Conservation (phyloP, 1,139 yeast genomes). For the Hyphopichia fennica region DNA sequence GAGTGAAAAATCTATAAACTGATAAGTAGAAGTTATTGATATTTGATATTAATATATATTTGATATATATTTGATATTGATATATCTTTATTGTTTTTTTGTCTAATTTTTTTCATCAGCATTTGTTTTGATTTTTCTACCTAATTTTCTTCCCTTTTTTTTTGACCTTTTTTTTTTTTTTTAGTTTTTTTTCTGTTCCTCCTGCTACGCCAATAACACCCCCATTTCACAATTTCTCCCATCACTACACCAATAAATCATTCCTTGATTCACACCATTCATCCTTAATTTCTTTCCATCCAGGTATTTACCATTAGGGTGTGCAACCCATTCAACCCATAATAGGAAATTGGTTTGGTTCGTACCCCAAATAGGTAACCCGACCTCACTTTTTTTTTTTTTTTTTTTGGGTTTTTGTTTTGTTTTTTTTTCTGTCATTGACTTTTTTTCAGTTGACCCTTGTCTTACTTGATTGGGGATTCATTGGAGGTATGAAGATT, state of each 20-base stretch:
- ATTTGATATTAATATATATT: conserved; percentile 3
- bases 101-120: conserved; percentile 1
- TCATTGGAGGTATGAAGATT: too few relatives aligned
- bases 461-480: neutral
- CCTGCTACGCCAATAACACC: neutral
- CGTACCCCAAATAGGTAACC: conserved; percentile 28
- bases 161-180: neutral
- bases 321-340: conserved; percentile 21
- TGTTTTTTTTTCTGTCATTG: neutral
- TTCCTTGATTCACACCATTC: too few relatives aligned
- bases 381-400: conserved; percentile 8
- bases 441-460: neutral
- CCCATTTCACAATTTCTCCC: too few relatives aligned
- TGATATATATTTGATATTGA: conserved; percentile 4
- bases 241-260: too few relatives aligned
- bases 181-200: neutral
- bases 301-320: conserved; percentile 1
- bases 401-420: neutral
- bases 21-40: conserved; percentile 1
- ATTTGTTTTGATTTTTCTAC: neutral
- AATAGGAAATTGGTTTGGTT: conserved; percentile 23
- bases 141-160: neutral
- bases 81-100: neutral
- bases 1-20: too few relatives aligned
- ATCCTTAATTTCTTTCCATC: too few relatives aligned